phyloP scores from a whole-genome alignment of 1,284 basidiomycete genomes.

The Ustilago xerochloae region DNA sequence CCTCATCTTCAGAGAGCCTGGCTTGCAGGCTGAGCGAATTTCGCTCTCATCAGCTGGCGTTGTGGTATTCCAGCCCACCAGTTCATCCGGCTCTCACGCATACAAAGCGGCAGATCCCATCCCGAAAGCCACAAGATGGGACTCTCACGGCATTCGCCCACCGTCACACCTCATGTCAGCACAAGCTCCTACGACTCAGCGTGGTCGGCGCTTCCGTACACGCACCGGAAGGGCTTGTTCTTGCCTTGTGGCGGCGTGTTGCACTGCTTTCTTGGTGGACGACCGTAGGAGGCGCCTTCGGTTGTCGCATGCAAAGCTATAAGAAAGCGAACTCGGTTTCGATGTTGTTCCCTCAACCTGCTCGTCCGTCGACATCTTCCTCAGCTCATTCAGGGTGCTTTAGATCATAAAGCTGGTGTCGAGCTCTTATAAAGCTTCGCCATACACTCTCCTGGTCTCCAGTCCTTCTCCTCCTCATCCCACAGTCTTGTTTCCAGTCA shows the following conservation, averaged over 20 bases:
- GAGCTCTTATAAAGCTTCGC: too few species aligned
- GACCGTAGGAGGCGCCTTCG: background rate
- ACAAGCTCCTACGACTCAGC: background rate
- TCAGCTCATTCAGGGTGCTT: background rate
- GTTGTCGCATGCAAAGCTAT: background rate
- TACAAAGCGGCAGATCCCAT: background rate
- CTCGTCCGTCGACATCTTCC: background rate
- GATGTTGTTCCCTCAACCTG: background rate
- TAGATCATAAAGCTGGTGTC: background rate
- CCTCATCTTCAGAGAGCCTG: background rate
- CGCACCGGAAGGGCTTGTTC: background rate
- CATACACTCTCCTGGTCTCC: background rate
- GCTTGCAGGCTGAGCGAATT: conserved; percentile 9
- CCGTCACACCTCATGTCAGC: background rate
- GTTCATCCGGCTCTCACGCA: background rate
- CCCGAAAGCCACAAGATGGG: conserved; percentile 1
- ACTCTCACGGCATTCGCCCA: background rate
- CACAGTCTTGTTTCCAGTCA: background rate
- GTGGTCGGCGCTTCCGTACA: conserved; percentile 5
- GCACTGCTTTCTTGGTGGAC: background rate
- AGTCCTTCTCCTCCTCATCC: background rate
- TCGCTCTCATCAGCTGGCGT: conserved; percentile 1
- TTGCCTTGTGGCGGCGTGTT: background rate
- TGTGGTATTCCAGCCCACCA: conserved; percentile 11
- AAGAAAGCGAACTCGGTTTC: background rate